phyloP scores from a whole-genome alignment of 2,329 filamentous ascomycete species.

The Xylariaceae sp. region DNA sequence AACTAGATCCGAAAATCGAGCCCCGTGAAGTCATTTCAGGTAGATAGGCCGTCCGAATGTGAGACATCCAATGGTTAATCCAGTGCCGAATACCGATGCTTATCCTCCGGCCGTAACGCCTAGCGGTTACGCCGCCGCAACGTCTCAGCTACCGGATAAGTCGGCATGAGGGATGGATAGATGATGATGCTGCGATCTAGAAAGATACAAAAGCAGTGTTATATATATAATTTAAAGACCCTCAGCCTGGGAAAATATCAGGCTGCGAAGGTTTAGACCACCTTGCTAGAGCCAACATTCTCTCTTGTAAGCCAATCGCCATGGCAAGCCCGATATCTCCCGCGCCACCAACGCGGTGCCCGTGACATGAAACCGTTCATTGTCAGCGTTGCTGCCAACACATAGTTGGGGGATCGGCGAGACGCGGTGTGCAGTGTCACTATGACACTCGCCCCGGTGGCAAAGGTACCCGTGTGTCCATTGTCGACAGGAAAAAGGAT shows the following conservation, averaged over 20 bases:
- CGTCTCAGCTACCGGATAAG: not conserved
- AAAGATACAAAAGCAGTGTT: too few relatives aligned
- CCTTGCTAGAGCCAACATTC: not conserved
- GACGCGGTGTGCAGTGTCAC: slow-evolving; percentile 19
- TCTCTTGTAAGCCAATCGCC: not conserved
- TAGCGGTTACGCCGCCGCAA: not conserved
- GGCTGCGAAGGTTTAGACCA: too few relatives aligned
- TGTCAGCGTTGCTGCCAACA: slow-evolving; percentile 26
- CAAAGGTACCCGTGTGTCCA: slow-evolving; percentile 35
- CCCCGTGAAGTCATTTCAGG: not conserved
- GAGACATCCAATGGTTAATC: not conserved
- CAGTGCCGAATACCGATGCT: not conserved
- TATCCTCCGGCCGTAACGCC: not conserved
- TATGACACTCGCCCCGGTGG: slow-evolving; percentile 9
- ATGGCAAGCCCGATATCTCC: slow-evolving; percentile 16
- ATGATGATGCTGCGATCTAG: too few relatives aligned
- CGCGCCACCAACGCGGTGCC: slow-evolving; percentile 16
- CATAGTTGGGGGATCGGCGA: slow-evolving; percentile 24
- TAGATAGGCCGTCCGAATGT: not conserved
- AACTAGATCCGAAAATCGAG: not conserved
- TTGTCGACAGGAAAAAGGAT: slow-evolving; percentile 33
- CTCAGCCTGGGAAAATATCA: too few relatives aligned
- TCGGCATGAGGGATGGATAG: not conserved
- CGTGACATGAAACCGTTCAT: slow-evolving; percentile 14
- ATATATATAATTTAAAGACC: too few relatives aligned